phyloP scores from a whole-genome alignment of 257 asterid genomes.

The Plectranthus barbatus region DNA sequence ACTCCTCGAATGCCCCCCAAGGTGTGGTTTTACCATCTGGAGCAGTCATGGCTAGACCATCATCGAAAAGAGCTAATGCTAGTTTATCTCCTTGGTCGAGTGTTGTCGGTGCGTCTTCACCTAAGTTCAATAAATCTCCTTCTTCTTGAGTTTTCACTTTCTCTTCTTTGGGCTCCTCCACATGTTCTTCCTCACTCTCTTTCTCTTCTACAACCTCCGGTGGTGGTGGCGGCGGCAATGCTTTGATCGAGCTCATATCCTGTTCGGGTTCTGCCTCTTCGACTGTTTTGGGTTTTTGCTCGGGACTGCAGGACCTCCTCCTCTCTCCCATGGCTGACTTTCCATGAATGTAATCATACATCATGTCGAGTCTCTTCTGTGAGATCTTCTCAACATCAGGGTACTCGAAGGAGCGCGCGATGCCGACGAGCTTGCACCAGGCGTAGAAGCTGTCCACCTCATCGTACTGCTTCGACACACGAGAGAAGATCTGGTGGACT shows the following conservation, averaged over 20 bases:
- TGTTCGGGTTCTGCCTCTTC: slow-evolving; percentile 36
- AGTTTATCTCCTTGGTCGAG: slow-evolving; percentile 58
- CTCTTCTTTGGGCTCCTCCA: slow-evolving; percentile 21
- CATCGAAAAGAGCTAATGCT: slow-evolving; percentile 80
- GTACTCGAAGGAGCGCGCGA: slow-evolving; percentile 64
- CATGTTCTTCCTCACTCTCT: slow-evolving; percentile 14
- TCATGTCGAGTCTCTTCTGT: slow-evolving; percentile 65
- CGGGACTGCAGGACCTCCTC: slow-evolving; percentile 12
- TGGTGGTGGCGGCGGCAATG: slow-evolving; percentile 80
- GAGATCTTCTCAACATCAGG: slow-evolving; percentile 79
- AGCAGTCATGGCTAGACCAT: slow-evolving; percentile 26
- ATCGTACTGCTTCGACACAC: slow-evolving; percentile 72
- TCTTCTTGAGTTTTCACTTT: slow-evolving; percentile 25
- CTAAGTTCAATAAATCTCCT: slow-evolving; percentile 71
- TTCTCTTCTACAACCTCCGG: slow-evolving; percentile 40
- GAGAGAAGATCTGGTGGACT: slow-evolving; percentile 59
- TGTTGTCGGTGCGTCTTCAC: slow-evolving; percentile 42
- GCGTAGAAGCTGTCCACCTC: slow-evolving; percentile 66
- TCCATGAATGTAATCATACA: slow-evolving; percentile 72
- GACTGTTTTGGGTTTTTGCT: slow-evolving; percentile 18
- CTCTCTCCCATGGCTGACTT: slow-evolving; percentile 34
- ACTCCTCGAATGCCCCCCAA: slow-evolving; percentile 77
- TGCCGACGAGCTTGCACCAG: slow-evolving; percentile 64
- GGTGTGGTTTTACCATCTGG: slow-evolving; percentile 30
- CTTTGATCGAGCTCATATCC: slow-evolving; percentile 56